Percentiles rank a stretch among this genome's conserved stretches.
Conservation (phyloP, 2,329 filamentous ascomycete species). For the Akanthomyces lecanii region DNA sequence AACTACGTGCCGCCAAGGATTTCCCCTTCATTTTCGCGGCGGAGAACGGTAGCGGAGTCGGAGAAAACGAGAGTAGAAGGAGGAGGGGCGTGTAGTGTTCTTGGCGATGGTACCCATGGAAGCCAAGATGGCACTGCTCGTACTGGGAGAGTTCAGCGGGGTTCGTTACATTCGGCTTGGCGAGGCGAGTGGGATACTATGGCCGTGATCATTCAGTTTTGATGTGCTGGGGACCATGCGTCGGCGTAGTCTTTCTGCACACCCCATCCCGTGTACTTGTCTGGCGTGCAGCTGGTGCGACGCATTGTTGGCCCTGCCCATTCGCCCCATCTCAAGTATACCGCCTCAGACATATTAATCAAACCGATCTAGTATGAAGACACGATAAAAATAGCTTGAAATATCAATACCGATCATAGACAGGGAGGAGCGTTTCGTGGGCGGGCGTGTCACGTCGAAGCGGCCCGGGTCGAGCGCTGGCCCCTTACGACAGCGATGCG, state of each 20-base stretch:
- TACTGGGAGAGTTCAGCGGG: not conserved
- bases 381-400: no score
- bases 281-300: not conserved
- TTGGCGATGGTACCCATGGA: constrained; percentile 6
- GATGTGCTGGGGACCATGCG: not conserved
- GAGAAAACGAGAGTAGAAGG: not conserved
- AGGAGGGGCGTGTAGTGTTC: not conserved
- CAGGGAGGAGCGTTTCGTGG: no score
- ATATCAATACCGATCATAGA: no score
- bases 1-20: not conserved
- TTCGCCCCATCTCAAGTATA: no score
- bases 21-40: not conserved
- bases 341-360: no score
- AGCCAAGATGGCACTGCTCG: not conserved
- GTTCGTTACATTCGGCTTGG: constrained; percentile 4
- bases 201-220: not conserved
- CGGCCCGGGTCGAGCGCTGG: no score
- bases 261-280: not conserved
- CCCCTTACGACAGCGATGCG: no score
- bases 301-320: no score
- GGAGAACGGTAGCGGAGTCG: not conserved
- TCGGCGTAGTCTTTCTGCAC: not conserved
- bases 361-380: no score
- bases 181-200: not conserved
- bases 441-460: no score